Evolutionary conservation across 768 basidiomycete genomes (phyloP).

Genomic region (Steccherinum ochraceum): DNA sequence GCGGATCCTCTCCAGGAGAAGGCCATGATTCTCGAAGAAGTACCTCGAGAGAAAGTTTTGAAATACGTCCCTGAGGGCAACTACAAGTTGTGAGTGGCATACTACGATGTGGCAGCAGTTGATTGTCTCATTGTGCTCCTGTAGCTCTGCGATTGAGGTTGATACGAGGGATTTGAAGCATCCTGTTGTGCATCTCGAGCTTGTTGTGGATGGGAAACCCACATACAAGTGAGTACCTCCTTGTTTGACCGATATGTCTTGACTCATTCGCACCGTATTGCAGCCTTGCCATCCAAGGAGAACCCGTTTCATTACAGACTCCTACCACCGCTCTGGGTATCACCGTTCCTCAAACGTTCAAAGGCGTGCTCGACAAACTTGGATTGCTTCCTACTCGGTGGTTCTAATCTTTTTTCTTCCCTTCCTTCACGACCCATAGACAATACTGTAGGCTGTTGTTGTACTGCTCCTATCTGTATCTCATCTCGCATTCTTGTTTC

Average conservation of each 20-base stretch:
- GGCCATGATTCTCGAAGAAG: constrained; percentile 28
- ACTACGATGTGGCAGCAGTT: too few relatives aligned
- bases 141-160: constrained; percentile 63
- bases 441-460: too few relatives aligned
- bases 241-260: neutral
- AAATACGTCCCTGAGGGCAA: constrained; percentile 62
- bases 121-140: too few relatives aligned
- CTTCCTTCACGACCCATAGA: too few relatives aligned
- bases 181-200: constrained; percentile 51
- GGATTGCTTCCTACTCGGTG: constrained; percentile 49
- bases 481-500: too few relatives aligned
- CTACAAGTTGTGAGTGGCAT: constrained; percentile 56
- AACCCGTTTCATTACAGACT: constrained; percentile 36
- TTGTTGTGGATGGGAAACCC: constrained; percentile 52
- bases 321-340: constrained; percentile 41
- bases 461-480: too few relatives aligned
- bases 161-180: constrained; percentile 48
- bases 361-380: constrained; percentile 48
- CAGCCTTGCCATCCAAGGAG: constrained; percentile 44
- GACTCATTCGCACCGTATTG: neutral
- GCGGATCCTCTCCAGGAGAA: constrained; percentile 31
- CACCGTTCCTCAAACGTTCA: constrained; percentile 42
- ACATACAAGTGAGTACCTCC: constrained; percentile 41
- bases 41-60: constrained; percentile 48
- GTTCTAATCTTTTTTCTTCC: constrained; percentile 44